Base-by-base conservation (phyloP, 2,329 filamentous ascomycete genomes). In the Chalaropsis thielavioides region DNA sequence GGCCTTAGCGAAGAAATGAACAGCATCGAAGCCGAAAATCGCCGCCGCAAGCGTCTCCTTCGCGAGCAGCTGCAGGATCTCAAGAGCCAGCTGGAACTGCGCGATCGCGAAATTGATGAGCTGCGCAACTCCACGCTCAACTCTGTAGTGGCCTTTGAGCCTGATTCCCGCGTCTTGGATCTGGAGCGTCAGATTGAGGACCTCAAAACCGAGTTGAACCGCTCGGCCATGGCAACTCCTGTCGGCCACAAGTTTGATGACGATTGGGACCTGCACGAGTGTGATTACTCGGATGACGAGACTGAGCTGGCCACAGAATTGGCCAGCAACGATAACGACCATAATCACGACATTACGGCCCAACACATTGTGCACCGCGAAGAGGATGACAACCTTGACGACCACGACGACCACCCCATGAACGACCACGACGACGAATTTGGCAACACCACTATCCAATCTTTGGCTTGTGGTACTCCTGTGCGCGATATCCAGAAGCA, bases 1-100 rank as follows among this genome's bases (percentile, higher is more conserved):
- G 77, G 80, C 2, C 70, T 85, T 4, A 83, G 81, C 68, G 82
- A 83, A 68, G 80, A 85, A 72, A 79, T 84, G 73, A 81, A 83
- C 70, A 71, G 72, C 13, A 78, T 83, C 63, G 74, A 78, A 7
- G 73, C 74, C 7, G 79, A 81, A 65, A 80, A 79, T 70, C 76
- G 73, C 54, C 74, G 72, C 17, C 73, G 74, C 51, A 72, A 73
- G 0, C 72, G 72, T 63, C 72, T 76, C 38, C 72, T 76, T 10
- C 74, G 74, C 54, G 74, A 73, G 0, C 80, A 86, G 70, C 73
- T 86, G 1, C 74, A 77, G 7, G 73, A 74, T 8, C 76, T 87
- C 10, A 77, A 73, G 49, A 71, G 72, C 0, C 77, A 83, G 61
- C 71, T 87, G 7, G 76, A 75, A 5, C 74, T 74, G 1, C 78